These are phyloP conservation scores for Phoma sp. DNA, from an alignment of 2,329 filamentous ascomycete genomes.

Conservation along the genomic window DNA sequence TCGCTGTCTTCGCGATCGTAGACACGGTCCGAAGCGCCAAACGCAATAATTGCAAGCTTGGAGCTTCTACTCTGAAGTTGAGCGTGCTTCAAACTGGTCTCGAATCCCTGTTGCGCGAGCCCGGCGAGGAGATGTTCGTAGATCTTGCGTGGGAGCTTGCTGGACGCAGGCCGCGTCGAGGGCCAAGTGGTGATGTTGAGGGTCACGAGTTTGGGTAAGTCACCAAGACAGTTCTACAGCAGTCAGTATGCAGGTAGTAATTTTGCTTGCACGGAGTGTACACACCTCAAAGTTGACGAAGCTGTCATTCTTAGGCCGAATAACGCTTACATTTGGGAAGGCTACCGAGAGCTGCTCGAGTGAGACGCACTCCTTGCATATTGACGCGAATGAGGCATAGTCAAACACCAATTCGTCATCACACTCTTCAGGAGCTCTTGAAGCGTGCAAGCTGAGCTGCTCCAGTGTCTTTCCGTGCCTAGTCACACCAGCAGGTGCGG, in stretches of 20 bases:
- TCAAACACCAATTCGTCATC: conserved; percentile 54
- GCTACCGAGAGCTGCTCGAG: conserved; percentile 56
- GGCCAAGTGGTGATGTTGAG: conserved; percentile 59
- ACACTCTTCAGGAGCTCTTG: conserved; percentile 40
- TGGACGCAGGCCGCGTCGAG: conserved; percentile 50
- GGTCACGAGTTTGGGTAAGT: conserved; percentile 51
- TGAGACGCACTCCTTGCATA: conserved; percentile 52
- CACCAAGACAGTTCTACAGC: conserved; percentile 43
- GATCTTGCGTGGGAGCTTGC: conserved; percentile 50
- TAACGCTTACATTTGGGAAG: conserved; percentile 53
- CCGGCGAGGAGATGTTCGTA: conserved; percentile 55
- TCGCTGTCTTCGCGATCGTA: conserved; percentile 55
- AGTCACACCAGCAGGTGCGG: conserved; percentile 51
- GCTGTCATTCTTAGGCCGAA: conserved; percentile 49
- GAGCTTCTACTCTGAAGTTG: conserved; percentile 37
- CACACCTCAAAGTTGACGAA: conserved; percentile 52
- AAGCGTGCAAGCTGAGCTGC: conserved; percentile 53
- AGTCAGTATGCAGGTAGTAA: neutral
- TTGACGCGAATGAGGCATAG: conserved; percentile 52
- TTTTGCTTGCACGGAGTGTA: neutral
- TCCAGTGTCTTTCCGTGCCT: conserved; percentile 55
- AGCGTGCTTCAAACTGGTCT: conserved; percentile 36
- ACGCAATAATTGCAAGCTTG: conserved; percentile 54
- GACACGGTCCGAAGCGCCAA: conserved; percentile 54
- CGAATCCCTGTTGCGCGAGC: conserved; percentile 48